Percentiles rank a stretch among this genome's conserved stretches.
phyloP scores from a whole-genome alignment of 441 rosid genomes.

The Euphorbia celastroides region DNA sequence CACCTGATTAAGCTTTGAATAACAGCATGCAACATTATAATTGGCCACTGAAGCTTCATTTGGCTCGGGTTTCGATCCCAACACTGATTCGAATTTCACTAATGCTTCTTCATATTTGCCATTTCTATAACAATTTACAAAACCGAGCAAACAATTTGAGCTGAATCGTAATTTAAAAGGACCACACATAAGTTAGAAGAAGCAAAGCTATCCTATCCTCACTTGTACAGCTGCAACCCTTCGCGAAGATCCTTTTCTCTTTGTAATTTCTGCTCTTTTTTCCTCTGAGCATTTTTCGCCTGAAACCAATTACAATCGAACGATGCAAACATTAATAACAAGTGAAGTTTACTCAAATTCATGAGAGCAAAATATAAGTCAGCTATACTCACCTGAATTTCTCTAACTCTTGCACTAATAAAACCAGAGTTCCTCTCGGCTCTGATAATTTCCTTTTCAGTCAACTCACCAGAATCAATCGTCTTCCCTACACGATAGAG shows the following conservation, averaged over 20 bases:
- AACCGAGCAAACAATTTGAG: not conserved
- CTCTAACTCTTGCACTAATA: slow-evolving; percentile 73
- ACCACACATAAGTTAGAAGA: not conserved
- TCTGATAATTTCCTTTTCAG: slow-evolving; percentile 88
- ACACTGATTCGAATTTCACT: slow-evolving; percentile 85
- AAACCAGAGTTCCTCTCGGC: slow-evolving; percentile 91
- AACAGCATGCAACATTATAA: slow-evolving; percentile 94
- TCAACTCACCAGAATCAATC: slow-evolving; percentile 60
- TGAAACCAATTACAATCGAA: slow-evolving; percentile 20
- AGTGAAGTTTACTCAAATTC: not conserved
- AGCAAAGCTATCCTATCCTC: slow-evolving; percentile 5
- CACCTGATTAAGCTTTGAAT: slow-evolving; percentile 90
- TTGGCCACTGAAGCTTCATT: slow-evolving; percentile 78
- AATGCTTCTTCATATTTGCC: slow-evolving; percentile 78
- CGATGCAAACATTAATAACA: not conserved
- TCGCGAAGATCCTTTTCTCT: slow-evolving; percentile 74
- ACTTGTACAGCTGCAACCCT: slow-evolving; percentile 80
- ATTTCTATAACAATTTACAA: slow-evolving; percentile 34
- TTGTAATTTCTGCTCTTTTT: slow-evolving; percentile 67
- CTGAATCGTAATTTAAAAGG: not conserved
- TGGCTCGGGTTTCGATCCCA: slow-evolving; percentile 80
- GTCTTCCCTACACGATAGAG: slow-evolving; percentile 40
- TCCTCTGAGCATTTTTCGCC: slow-evolving; percentile 75
- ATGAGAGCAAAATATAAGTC: not conserved
- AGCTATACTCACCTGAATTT: slow-evolving; percentile 61